Evolutionary conservation across 1,139 yeast species (phyloP).

Genomic region (Suhomyces guaymorum): DNA sequence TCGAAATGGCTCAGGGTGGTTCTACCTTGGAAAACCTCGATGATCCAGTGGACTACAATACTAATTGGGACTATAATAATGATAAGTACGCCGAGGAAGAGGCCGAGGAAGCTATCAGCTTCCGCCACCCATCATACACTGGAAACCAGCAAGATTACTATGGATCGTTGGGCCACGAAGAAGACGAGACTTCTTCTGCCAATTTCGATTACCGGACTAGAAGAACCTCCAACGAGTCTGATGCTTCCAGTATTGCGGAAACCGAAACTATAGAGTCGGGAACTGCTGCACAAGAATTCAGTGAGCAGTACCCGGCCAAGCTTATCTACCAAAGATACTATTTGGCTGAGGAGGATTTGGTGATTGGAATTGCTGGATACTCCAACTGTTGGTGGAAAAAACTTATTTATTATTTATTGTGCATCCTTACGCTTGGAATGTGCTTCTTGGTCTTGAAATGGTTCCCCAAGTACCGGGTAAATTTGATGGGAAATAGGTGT

Average conservation of each 20-base stretch:
- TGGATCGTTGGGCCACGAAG: slow-evolving; percentile 33
- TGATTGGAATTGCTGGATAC: slow-evolving; percentile 92
- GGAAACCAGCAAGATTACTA: slow-evolving; percentile 26
- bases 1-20: slow-evolving; percentile 85
- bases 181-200: slow-evolving; percentile 9
- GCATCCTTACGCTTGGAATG: slow-evolving; percentile 65
- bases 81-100: slow-evolving; percentile 49
- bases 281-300: slow-evolving; percentile 41
- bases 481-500: slow-evolving; percentile 61
- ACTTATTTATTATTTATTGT: slow-evolving; percentile 52
- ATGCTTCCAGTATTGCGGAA: slow-evolving; percentile 19
- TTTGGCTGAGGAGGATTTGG: slow-evolving; percentile 92
- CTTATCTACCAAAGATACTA: slow-evolving; percentile 75
- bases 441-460: slow-evolving; percentile 76
- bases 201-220: slow-evolving; percentile 33
- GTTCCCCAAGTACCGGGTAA: slow-evolving; percentile 77
- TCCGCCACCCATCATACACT: slow-evolving; percentile 2
- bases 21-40: slow-evolving; percentile 68
- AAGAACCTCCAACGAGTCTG: slow-evolving; percentile 30
- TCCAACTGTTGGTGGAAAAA: slow-evolving; percentile 50
- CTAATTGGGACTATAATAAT: slow-evolving; percentile 62
- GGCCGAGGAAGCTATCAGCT: slow-evolving; percentile 12
- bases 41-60: slow-evolving; percentile 60
- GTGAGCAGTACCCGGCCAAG: slow-evolving; percentile 43
- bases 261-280: slow-evolving; percentile 15